These are phyloP conservation scores for Somion occarium DNA, from an alignment of 1,284 basidiomycete genomes.

Conservation along the genomic window DNA sequence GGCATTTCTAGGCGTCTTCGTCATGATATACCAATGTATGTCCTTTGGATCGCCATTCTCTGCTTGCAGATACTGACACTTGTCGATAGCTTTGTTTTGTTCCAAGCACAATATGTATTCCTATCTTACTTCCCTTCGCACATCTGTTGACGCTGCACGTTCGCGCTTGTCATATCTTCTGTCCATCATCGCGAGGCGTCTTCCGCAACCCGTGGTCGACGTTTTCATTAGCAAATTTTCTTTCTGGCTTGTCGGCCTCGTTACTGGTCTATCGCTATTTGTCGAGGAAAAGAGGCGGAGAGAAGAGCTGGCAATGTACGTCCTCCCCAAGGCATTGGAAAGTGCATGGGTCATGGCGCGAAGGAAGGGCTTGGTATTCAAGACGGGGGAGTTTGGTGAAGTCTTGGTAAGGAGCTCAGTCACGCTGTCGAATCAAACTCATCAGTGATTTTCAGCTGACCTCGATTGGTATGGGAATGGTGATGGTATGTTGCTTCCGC, in stretches of 20 bases:
- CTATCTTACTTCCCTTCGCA: slow-evolving; percentile 33
- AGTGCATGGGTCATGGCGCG: slow-evolving; percentile 77
- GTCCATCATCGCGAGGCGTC: neutral
- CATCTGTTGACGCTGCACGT: neutral
- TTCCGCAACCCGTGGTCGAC: slow-evolving; percentile 15
- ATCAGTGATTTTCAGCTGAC: slow-evolving; percentile 44
- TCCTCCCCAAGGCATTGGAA: slow-evolving; percentile 82
- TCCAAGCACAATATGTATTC: slow-evolving; percentile 59
- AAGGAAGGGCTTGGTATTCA: slow-evolving; percentile 70
- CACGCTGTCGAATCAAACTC: neutral
- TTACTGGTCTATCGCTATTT: slow-evolving; percentile 75
- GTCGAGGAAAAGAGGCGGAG: slow-evolving; percentile 79
- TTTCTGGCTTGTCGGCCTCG: slow-evolving; percentile 72
- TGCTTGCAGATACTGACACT: neutral
- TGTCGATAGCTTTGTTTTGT: slow-evolving; percentile 64
- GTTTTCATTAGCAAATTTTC: slow-evolving; percentile 59
- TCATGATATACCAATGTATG: slow-evolving; percentile 82
- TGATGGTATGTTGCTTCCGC: slow-evolving; percentile 56
- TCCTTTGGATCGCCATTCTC: slow-evolving; percentile 11
- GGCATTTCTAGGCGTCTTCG: slow-evolving; percentile 84
- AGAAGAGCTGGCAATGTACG: slow-evolving; percentile 90
- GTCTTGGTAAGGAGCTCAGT: slow-evolving; percentile 53
- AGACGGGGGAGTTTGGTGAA: slow-evolving; percentile 65
- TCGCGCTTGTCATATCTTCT: slow-evolving; percentile 1
- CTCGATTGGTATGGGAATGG: slow-evolving; percentile 78